These are phyloP conservation scores for Wilcoxina mikolae DNA, from an alignment of 495 filamentous ascomycete genomes.

Conservation along the genomic window DNA sequence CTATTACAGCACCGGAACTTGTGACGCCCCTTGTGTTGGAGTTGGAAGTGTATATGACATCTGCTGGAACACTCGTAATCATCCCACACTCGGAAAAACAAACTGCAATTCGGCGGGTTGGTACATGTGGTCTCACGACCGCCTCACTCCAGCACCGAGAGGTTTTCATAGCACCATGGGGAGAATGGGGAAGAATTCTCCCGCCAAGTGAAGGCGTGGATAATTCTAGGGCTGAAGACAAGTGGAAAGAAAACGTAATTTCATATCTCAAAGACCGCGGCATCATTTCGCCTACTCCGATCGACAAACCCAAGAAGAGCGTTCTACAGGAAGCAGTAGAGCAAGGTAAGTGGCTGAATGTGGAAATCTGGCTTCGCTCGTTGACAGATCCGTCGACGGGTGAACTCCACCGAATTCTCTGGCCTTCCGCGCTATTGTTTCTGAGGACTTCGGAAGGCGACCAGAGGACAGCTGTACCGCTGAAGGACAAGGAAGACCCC, in stretches of 20 bases:
- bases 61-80: conserved; percentile 21
- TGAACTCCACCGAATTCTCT: conserved; percentile 19
- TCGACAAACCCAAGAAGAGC: conserved; percentile 6
- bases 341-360: conserved; percentile 14
- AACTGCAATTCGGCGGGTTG: conserved; percentile 18
- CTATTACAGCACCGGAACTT: conserved; percentile 17
- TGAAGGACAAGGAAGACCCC: conserved; percentile 1
- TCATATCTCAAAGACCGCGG: conserved; percentile 24
- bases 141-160: conserved; percentile 13
- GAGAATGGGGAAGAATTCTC: conserved; percentile 24
- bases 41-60: conserved; percentile 24
- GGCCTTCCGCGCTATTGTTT: conserved; percentile 25
- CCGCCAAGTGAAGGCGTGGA: not conserved
- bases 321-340: conserved; percentile 16
- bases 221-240: conserved; percentile 15
- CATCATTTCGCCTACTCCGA: conserved; percentile 10
- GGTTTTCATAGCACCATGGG: conserved; percentile 29
- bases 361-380: conserved; percentile 18
- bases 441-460: conserved; percentile 21
- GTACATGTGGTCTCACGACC: not conserved
- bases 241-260: conserved; percentile 19
- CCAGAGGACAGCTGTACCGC: not conserved
- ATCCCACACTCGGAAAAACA: conserved; percentile 21
- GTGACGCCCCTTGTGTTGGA: conserved; percentile 19
- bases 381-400: conserved; percentile 10